phyloP scores from a whole-genome alignment of 139 green algal species.

The Closterium sp. region DNA sequence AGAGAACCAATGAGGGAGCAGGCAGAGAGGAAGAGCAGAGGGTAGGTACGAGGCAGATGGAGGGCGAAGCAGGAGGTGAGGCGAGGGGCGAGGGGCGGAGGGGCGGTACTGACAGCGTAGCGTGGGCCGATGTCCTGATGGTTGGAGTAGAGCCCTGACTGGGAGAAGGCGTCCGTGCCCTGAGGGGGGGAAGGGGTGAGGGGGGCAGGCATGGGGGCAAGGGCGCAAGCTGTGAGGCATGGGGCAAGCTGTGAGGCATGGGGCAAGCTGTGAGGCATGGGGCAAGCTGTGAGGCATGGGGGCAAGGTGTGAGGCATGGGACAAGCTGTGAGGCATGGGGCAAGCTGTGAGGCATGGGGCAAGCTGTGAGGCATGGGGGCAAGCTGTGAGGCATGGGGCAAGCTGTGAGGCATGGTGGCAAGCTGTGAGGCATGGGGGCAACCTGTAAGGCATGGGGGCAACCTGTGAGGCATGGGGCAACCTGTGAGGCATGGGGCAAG shows the following conservation, averaged over 20 bases:
- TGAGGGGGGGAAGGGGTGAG: constrained; percentile 15
- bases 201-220: background rate
- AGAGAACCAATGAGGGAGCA: background rate
- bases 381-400: too few relatives aligned
- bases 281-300: background rate
- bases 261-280: background rate
- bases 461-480: too few relatives aligned
- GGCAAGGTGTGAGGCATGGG: too few relatives aligned
- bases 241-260: too few relatives aligned
- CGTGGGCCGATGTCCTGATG: constrained; percentile 94
- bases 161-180: constrained; percentile 90
- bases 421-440: too few relatives aligned
- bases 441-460: too few relatives aligned
- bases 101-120: constrained; percentile 65
- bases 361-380: too few relatives aligned
- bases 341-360: too few relatives aligned
- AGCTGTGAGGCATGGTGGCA: too few relatives aligned
- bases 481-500: too few relatives aligned
- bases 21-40: background rate
- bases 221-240: too few relatives aligned
- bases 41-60: background rate
- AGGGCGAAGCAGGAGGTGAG: background rate
- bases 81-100: background rate
- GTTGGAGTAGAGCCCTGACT: constrained; percentile 96
- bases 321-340: too few relatives aligned